Base-by-base conservation (phyloP, 2,329 filamentous ascomycete species). In the Colletotrichum ledebouriae region DNA sequence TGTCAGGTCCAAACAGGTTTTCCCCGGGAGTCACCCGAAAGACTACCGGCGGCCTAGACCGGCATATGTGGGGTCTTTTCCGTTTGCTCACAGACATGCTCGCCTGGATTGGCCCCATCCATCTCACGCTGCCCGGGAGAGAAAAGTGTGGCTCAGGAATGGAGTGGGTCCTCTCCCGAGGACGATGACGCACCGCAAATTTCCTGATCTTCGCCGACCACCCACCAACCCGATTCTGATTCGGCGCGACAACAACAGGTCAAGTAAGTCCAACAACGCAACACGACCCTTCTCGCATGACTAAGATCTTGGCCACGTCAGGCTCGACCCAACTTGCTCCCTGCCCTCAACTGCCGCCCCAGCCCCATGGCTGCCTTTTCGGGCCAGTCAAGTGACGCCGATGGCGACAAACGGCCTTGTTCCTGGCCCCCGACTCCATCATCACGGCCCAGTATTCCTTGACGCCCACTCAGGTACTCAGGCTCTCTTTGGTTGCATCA, bases 291-390 rank as follows among this genome's bases (percentile, higher is more conserved):
- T 41, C 39, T 65, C 47, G 46, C 47, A 47, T 56, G 64, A 67
- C 64, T 63, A 58, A 67, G 63, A 33, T 22, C 65, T 66, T 60
- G 66, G 61, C 61, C 66, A 68, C 62, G 66, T 69, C 62, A 69
- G 56, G 62, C 62, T 39, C 49, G 62, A 60, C 34, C 37, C 37
- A 25, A 52, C 47, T 50, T 69, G 47, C 42, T 29, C 15, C n/a
- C 33, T 50, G 22, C 25, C 37, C 56, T 37, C 56, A 50, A 55
- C 47, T 68, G 15, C 42, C 47, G 52, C 53, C n/a, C 49, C 41
- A 49, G n/a, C 20, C 17, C 12, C 49, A 41, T 57, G 41, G 42
- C 4, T 22, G 9, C 50, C 47, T 61, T 33, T 34, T 17, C 47
- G 6, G 41, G 39, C 41, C 55, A 64, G 65, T 59, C 56, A 33